phyloP scores from a whole-genome alignment of 1,284 basidiomycete species.

The Leccinum cinnamomeum region DNA sequence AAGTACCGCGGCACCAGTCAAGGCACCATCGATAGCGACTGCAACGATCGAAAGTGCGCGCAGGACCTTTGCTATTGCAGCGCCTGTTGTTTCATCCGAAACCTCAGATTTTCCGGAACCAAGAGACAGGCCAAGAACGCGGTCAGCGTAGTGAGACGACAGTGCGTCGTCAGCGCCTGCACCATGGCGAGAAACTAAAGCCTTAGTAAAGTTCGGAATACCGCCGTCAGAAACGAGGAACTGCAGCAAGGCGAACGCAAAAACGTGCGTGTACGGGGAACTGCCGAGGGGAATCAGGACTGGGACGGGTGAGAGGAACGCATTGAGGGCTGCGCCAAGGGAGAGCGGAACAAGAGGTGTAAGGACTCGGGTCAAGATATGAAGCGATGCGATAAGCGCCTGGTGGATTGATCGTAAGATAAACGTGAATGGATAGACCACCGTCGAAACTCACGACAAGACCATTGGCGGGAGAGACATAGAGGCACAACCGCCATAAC shows the following conservation, averaged over 20 bases:
- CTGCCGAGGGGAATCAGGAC: slow-evolving; percentile 35
- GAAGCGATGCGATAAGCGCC: slow-evolving; percentile 64
- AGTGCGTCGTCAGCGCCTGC: slow-evolving; percentile 83
- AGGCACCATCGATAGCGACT: too few species aligned
- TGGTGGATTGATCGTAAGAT: slow-evolving; percentile 31
- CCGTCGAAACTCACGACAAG: slow-evolving; percentile 22
- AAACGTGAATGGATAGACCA: neutral
- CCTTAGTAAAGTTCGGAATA: slow-evolving; percentile 66
- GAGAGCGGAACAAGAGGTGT: slow-evolving; percentile 73
- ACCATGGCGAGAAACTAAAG: slow-evolving; percentile 82
- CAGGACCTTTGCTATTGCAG: too few species aligned
- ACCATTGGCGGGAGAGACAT: slow-evolving; percentile 24
- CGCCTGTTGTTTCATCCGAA: too few species aligned
- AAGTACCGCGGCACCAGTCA: too few species aligned
- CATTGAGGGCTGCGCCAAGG: slow-evolving; percentile 65
- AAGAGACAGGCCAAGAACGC: slow-evolving; percentile 58
- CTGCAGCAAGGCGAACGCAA: slow-evolving; percentile 60
- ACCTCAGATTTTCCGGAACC: too few species aligned
- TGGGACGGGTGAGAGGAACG: slow-evolving; percentile 45
- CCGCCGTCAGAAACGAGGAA: slow-evolving; percentile 74
- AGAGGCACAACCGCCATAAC: slow-evolving; percentile 22
- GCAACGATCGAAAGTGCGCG: too few species aligned
- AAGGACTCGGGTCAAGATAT: slow-evolving; percentile 74
- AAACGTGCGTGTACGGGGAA: slow-evolving; percentile 64
- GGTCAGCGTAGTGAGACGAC: slow-evolving; percentile 77